Percentiles rank a stretch among this genome's conserved stretches.
phyloP scores from a whole-genome alignment of 805 yeast genomes.

The Hanseniaspora clermontiae region DNA sequence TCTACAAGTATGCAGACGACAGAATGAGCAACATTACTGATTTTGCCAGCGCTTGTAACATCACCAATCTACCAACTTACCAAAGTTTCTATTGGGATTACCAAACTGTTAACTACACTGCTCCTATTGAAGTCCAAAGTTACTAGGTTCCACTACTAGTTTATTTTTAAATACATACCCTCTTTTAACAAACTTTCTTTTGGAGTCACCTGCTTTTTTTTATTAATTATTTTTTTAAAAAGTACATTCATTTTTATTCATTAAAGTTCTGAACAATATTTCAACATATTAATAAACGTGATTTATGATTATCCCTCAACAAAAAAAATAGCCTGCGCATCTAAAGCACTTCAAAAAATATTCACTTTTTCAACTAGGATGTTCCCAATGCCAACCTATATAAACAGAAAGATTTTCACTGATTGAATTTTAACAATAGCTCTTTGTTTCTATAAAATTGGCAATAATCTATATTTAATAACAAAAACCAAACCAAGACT shows the following conservation, averaged over 20 bases:
- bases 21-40: conserved; percentile 23
- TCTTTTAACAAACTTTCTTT: too few species aligned
- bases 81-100: conserved; percentile 22
- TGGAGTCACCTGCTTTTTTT: too few species aligned
- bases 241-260: too few species aligned
- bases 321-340: neutral
- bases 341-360: neutral
- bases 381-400: neutral
- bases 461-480: too few species aligned
- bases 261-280: too few species aligned
- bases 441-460: too few species aligned
- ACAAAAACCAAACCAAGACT: neutral
- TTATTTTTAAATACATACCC: too few species aligned
- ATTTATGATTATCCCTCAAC: too few species aligned
- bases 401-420: neutral
- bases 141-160: neutral
- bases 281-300: too few species aligned
- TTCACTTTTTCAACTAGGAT: neutral
- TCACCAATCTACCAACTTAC: conserved; percentile 13
- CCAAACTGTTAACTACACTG: conserved; percentile 17
- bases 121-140: conserved; percentile 14
- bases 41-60: conserved; percentile 27
- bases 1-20: conserved; percentile 24
- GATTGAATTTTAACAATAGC: too few species aligned
- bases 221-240: too few species aligned